Conservation (phyloP, 352 stramenopile species). For the Globisporangium recalcitrans region DNA sequence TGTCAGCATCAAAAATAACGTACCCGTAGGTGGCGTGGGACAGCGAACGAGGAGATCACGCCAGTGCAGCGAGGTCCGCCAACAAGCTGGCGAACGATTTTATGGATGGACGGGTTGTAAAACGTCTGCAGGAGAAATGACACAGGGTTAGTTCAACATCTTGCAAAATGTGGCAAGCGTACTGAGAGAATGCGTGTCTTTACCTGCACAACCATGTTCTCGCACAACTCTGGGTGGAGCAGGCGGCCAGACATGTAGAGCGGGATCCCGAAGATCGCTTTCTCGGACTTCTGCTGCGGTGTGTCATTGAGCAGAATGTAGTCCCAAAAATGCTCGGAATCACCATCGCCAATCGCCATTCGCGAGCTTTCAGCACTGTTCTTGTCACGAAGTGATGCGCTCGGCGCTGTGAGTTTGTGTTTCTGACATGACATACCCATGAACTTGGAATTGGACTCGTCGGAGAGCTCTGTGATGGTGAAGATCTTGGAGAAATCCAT, state of each 20-base stretch:
- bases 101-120: conserved; percentile 83
- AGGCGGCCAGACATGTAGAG: conserved; percentile 83
- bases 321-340: conserved; percentile 58
- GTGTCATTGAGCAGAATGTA: conserved; percentile 57
- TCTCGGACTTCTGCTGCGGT: conserved; percentile 55
- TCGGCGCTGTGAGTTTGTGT: conserved; percentile 17
- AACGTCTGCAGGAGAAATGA: conserved; percentile 39
- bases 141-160: neutral
- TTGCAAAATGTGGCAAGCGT: neutral
- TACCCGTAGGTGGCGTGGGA: conserved; percentile 44
- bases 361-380: neutral
- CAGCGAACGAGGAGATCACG: conserved; percentile 53
- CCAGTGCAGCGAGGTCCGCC: conserved; percentile 71
- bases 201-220: conserved; percentile 83
- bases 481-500: conserved; percentile 85
- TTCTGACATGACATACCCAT: conserved; percentile 75
- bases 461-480: conserved; percentile 77
- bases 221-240: conserved; percentile 74
- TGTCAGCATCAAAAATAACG: conserved; percentile 9
- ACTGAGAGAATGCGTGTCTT: neutral
- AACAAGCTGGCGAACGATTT: conserved; percentile 77
- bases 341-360: conserved; percentile 1
- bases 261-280: conserved; percentile 74
- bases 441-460: conserved; percentile 87
- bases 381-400: neutral